Conservation (phyloP, 148 eudicot genomes). For the Rhododendron griersonianum region DNA sequence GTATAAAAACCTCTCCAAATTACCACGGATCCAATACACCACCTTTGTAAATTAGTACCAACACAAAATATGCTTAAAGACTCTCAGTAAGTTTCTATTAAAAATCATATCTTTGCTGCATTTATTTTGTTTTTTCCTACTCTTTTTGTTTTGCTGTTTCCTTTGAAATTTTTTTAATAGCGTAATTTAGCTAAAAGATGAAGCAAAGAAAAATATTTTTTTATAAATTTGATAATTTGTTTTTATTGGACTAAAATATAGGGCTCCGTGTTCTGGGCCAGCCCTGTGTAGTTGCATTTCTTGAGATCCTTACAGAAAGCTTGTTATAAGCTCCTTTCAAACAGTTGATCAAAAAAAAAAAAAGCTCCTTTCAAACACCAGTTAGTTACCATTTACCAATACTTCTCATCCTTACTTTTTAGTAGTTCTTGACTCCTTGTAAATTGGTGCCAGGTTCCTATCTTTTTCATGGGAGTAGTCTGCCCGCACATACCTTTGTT, state of each 20-base stretch:
- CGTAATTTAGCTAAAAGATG: not conserved
- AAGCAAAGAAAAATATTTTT: not conserved
- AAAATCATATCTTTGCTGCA: not conserved
- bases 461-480: slow-evolving; percentile 66
- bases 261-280: not conserved
- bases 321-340: slow-evolving; percentile 1
- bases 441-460: slow-evolving; percentile 60
- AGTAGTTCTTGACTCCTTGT: slow-evolving; percentile 8
- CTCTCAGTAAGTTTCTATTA: not conserved
- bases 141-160: not conserved
- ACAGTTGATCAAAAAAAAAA: not conserved
- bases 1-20: not conserved
- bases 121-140: not conserved
- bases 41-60: not conserved
- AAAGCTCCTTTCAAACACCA: not conserved
- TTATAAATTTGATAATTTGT: not conserved
- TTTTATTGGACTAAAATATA: not conserved
- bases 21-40: not conserved
- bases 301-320: slow-evolving; percentile 4
- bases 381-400: not conserved
- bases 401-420: not conserved
- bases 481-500: slow-evolving; percentile 86
- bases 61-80: not conserved
- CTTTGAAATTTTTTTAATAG: not conserved
- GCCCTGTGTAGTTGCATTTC: not conserved